Percentiles rank a stretch among this genome's conserved stretches.
Conservation (phyloP, 208 protist genomes). For the Acanthamoeba comandoni region DNA sequence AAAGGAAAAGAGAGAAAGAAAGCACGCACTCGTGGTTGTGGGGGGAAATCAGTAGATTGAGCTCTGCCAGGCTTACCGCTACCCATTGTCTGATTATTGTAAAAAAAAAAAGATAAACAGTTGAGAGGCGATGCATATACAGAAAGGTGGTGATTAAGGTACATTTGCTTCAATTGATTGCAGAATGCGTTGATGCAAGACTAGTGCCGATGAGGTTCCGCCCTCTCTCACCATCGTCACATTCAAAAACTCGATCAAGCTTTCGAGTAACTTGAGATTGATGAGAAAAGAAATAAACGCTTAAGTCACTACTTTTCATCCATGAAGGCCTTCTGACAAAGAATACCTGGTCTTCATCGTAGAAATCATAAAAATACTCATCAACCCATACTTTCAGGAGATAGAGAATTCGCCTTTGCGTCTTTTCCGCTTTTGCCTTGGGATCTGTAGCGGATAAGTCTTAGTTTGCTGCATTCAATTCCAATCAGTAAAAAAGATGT, state of each 20-base stretch:
- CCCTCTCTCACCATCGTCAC: slow-evolving; percentile 70
- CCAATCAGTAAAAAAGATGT: no score
- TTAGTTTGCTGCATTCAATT: no score
- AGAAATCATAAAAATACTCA: slow-evolving; percentile 73
- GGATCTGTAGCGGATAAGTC: no score
- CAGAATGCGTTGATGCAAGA: slow-evolving; percentile 55
- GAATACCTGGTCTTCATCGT: slow-evolving; percentile 62
- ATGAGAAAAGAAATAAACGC: neutral
- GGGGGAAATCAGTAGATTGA: no score
- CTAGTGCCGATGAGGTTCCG: slow-evolving; percentile 37
- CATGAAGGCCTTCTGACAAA: no score
- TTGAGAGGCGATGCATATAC: neutral
- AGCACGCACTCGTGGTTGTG: no score
- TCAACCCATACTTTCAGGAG: slow-evolving; percentile 72
- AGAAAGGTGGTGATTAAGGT: neutral
- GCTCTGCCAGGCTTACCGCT: no score
- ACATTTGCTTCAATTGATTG: slow-evolving; percentile 71
- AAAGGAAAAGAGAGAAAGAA: no score
- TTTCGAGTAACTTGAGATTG: slow-evolving; percentile 48
- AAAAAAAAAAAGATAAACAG: no score
- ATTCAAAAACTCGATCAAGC: slow-evolving; percentile 65
- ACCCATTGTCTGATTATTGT: slow-evolving; percentile 71
- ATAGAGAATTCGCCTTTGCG: slow-evolving; percentile 62
- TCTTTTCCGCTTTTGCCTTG: slow-evolving; percentile 67
- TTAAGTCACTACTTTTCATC: no score